Base-by-base conservation (phyloP, 2,329 filamentous ascomycete species). In the Alternaria sp. region DNA sequence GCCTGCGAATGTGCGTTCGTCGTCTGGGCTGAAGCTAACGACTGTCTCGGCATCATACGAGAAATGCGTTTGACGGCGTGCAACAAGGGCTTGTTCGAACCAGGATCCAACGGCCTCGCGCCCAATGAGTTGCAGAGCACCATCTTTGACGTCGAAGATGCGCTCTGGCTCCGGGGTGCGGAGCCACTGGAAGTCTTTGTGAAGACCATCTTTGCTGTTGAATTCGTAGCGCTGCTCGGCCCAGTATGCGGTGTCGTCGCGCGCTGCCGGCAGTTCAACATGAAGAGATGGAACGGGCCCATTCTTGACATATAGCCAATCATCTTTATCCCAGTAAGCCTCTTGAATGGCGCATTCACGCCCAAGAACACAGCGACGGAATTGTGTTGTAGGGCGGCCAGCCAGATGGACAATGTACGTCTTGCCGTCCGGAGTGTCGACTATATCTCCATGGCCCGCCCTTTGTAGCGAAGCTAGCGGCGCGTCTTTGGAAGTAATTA, bases 281-380 rank as follows among this genome's bases (percentile, higher is more conserved):
- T 73, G 66, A 1, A 89, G 79, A 1, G 86, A 78, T 10, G 77
- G 77, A 7, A 77, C 66, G 4, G 77, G 86, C 0, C 87, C 87
- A 58, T 85, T 80, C 74, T 89, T 89, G 47, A 89, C 80, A 63
- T 89, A 89, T 5, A 89, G 80, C 88, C 88, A 90, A 69, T 87
- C 87, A 49, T 89, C 86, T 11, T 85, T 78, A n/a, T 62, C 66
- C 88, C 88, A 90, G 72, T 83, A 85, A 0, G 84, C 86, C 67
- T 88, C 85, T 68, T 90, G 88, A 19, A 90, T 86, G 0, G 71
- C 69, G 3, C 70, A 74, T 53, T 80, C 78, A 5, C 78, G 76
- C 4, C 78, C 78, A 8, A 80, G 72, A 19, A 79, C 76, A 52
- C 77, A 80, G 12, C 76, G 73, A 5, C 75, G 69, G 17, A 64